Evolutionary conservation across 139 green algal species (phyloP).

Genomic region (Chlorella sp.): DNA sequence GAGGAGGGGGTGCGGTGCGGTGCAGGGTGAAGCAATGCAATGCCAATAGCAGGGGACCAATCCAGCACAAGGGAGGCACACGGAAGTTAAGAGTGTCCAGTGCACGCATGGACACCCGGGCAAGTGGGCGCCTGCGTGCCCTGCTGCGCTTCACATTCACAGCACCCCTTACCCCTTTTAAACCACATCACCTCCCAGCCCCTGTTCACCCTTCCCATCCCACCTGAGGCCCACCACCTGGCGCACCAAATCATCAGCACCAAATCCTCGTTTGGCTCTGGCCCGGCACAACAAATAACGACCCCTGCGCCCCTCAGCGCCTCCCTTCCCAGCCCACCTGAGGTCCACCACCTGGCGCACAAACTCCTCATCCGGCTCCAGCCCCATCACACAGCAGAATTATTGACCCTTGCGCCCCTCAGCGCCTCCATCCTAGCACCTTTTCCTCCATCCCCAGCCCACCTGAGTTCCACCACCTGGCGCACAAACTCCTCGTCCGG

Average conservation of each 20-base stretch:
- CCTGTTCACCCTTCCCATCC: background rate
- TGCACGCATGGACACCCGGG: no score
- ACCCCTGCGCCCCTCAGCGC: no score
- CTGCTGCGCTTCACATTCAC: background rate
- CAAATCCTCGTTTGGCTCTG: slow-evolving; percentile 87
- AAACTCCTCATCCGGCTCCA: slow-evolving; percentile 89
- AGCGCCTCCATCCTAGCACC: no score
- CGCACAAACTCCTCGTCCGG: slow-evolving; percentile 86
- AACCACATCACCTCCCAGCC: no score
- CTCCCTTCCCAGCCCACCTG: background rate
- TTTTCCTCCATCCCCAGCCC: no score
- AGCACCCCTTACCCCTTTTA: background rate
- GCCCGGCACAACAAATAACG: slow-evolving; percentile 67
- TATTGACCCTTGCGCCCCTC: no score
- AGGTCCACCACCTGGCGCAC: slow-evolving; percentile 76
- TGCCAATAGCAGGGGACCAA: background rate
- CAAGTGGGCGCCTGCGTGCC: no score
- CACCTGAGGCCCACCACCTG: slow-evolving; percentile 61
- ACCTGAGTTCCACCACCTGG: slow-evolving; percentile 65
- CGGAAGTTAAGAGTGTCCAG: background rate
- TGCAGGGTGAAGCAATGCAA: background rate
- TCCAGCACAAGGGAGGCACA: background rate
- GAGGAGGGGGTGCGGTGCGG: background rate
- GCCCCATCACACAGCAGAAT: slow-evolving; percentile 76
- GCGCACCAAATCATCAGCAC: no score